Evolutionary conservation across 306 rosid genomes (phyloP).

Genomic region (Quercus mongolica): DNA sequence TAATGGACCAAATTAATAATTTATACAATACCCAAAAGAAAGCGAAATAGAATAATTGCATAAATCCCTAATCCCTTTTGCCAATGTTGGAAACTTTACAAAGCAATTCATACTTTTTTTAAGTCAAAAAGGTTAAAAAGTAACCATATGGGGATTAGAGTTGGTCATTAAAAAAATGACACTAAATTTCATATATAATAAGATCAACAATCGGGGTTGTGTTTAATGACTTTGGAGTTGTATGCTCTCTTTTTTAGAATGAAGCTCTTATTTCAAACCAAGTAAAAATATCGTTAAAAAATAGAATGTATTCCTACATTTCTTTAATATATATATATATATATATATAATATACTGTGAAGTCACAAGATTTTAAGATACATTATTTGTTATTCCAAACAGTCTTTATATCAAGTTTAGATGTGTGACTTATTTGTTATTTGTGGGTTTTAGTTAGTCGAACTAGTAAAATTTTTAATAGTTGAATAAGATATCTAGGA

Average conservation of each 20-base stretch:
- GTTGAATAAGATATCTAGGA: accelerated
- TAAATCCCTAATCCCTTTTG: background rate
- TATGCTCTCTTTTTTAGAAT: no score
- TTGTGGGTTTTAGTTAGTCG: accelerated
- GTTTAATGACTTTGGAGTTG: no score
- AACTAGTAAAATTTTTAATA: accelerated
- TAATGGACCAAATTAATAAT: background rate
- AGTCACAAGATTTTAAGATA: no score
- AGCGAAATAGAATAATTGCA: background rate
- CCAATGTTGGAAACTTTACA: conserved; percentile 14
- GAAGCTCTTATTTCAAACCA: no score
- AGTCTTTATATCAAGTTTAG: no score
- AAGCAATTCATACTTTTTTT: background rate
- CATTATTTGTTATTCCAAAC: no score
- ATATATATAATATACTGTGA: no score
- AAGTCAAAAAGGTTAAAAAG: background rate
- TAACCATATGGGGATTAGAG: conserved; percentile 3
- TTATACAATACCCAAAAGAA: background rate
- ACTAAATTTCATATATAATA: background rate
- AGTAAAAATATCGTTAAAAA: no score
- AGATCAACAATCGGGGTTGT: no score
- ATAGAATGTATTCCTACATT: no score
- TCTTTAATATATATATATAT: no score
- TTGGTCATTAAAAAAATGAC: background rate
- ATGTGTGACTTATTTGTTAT: background rate